Evolutionary conservation across 306 rosid genomes (phyloP), one percentile per base, ranked within the genome.

Genomic region (Casuarina equisetifolia): DNA sequence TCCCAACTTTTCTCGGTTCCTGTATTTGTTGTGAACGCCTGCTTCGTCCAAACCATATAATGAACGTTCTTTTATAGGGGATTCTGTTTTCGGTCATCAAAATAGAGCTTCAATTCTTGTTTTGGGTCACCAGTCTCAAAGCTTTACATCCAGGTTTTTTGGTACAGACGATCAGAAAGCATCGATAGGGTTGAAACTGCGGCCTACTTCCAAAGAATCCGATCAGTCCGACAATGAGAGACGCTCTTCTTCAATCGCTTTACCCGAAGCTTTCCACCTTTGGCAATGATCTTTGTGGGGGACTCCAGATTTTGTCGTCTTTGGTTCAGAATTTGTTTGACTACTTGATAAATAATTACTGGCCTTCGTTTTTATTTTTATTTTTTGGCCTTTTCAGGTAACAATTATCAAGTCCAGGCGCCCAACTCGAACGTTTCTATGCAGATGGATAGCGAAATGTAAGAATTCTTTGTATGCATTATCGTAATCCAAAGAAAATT

Each of bases 401-500:
- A 76, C 40, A 77, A 78, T 25, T 58, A 58, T 71, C 91, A 87
- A 19, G 70, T 35, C 80, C 84, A 80, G 44, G 58, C 75, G 69
- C 71, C 70, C 73, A 69, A 70, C 67, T 77, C 84, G 78, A 76
- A 82, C 72, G 70, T 74, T 46, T 79, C 77, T 58, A 45, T 78
- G 70, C 83, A 82, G 42, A 85, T 66, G 82, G 80, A 82, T 53
- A 77, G 82, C 59, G 72, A 68, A 63, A 43, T 5, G 94, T 90
- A 84, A 79, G 92, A 62, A 49, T 17, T 59, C 46, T 48, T 49
- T 79, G 25, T 12, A 16, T 81, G 38, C 74, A 35, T 36, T 44
- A 6, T 49, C 52, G 46, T 78, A 73, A 5, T 82, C 54, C 45
- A 39, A 44, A 68, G 1, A 9, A 32, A 2, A n/a, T 2, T 63